Conservation (phyloP, 192 early-diverging fungal genomes). For the Lobosporangium transversale region DNA sequence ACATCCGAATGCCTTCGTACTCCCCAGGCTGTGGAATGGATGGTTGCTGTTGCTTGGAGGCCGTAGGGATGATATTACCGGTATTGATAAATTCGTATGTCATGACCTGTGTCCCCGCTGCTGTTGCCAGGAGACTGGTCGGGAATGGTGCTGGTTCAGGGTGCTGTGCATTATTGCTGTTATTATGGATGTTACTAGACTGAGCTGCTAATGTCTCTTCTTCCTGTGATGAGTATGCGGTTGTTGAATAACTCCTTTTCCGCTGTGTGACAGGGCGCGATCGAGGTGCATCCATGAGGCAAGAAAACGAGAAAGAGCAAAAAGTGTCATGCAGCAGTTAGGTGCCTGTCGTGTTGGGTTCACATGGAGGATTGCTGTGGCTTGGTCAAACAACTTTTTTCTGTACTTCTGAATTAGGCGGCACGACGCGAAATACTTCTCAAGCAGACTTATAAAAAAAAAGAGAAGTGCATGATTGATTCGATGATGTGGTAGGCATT, state of each 20-base stretch:
- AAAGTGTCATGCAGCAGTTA: too few relatives aligned
- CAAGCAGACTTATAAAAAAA: too few relatives aligned
- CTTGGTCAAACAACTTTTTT: too few relatives aligned
- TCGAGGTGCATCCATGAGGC: conserved; percentile 31
- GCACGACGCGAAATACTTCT: too few relatives aligned
- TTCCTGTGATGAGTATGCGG: conserved; percentile 44
- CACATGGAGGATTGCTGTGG: too few relatives aligned
- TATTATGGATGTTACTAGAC: background rate
- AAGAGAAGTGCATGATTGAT: too few relatives aligned
- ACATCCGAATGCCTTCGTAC: conserved; percentile 41
- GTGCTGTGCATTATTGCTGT: background rate
- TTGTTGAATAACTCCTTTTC: conserved; percentile 46
- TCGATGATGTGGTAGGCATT: too few relatives aligned
- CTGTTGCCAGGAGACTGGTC: conserved; percentile 23
- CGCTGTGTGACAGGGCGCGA: conserved; percentile 24
- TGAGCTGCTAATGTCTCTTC: conserved; percentile 20
- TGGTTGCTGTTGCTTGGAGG: conserved; percentile 8
- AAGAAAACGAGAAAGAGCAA: too few relatives aligned
- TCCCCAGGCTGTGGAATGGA: conserved; percentile 21
- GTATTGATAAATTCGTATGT: conserved; percentile 37
- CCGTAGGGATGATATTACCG: conserved; percentile 2
- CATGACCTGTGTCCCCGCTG: conserved; percentile 20
- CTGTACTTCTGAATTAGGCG: too few relatives aligned
- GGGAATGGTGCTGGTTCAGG: conserved; percentile 1
- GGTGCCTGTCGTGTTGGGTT: too few relatives aligned